Base-by-base conservation (phyloP, 2,329 filamentous ascomycete species). In the Penicillium sp. region DNA sequence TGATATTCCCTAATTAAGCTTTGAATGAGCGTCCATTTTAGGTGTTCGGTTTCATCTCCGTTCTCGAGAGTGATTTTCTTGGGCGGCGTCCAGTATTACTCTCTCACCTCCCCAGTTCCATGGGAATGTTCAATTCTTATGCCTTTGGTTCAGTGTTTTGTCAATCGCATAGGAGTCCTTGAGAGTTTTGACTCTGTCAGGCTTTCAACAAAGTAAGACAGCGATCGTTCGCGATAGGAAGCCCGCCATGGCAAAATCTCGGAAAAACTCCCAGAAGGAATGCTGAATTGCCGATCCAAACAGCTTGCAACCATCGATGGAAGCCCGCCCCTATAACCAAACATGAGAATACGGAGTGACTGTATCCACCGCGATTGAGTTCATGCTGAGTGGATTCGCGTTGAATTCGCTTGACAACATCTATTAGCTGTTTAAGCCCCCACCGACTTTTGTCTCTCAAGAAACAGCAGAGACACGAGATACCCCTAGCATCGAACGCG, bases 211-310 rank as follows among this genome's bases (percentile, higher is more conserved):
- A 27, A 24, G 22, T 24, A 44, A 44, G 22, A 44, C 24, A n/a
- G 33, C 16, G 18, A 2, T 9, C 24, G 24, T 33, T 33, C 27
- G 5, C 1, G 27, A 33, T 33, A n/a, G 18, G n/a, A 35, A 52
- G 27, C 19, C 14, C 24, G 4, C 19, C 31, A n/a, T 59, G 60
- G 60, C 35, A 54, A 53, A 60, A 52, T 35, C 51, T 62, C 60
- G 57, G 60, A 22, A 24, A 57, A 56, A 54, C 22, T 13, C 31
- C 44, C 22, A 3, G 5, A 10, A 24, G 53, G 46, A 50, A 22
- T 52, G 40, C 50, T 55, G 50, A 54, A 11, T 40, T 24, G 60
- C 47, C 50, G 54, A 62, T 62, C 56, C 19, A n/a, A 36, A 41
- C 46, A 50, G 27, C 55, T 56, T 44, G 43, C n/a, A 52, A 40